These are phyloP conservation scores for Podaxis pistillaris DNA, from an alignment of 768 basidiomycete species.

Conservation along the genomic window DNA sequence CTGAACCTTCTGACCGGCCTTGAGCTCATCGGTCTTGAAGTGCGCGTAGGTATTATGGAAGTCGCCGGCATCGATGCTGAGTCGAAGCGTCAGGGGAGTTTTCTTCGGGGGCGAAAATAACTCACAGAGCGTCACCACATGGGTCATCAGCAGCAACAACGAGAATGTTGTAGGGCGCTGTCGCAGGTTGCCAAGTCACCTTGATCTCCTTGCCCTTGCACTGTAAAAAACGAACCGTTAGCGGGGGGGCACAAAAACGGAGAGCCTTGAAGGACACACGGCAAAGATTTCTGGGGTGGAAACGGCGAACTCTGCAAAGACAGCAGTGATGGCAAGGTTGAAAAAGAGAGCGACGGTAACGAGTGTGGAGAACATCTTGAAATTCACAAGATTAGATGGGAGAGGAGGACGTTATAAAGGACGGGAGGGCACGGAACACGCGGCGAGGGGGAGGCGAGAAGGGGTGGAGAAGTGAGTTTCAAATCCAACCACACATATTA, in stretches of 20 bases:
- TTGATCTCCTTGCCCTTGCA: slow-evolving; percentile 39
- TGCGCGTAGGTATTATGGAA: slow-evolving; percentile 39
- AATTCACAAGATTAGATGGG: slow-evolving; percentile 24
- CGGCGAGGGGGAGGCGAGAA: slow-evolving; percentile 24
- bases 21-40: slow-evolving; percentile 43
- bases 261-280: slow-evolving; percentile 34
- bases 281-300: slow-evolving; percentile 50
- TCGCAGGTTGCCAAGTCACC: slow-evolving; percentile 50
- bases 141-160: slow-evolving; percentile 49
- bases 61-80: slow-evolving; percentile 61
- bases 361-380: slow-evolving; percentile 79
- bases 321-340: slow-evolving; percentile 49
- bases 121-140: slow-evolving; percentile 64
- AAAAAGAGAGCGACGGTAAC: slow-evolving; percentile 69
- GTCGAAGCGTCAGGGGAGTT: not conserved
- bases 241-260: not conserved
- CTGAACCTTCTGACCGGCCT: slow-evolving; percentile 46
- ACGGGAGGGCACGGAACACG: slow-evolving; percentile 19
- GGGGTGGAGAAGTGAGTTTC: slow-evolving; percentile 24
- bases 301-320: slow-evolving; percentile 53
- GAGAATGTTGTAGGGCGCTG: slow-evolving; percentile 57
- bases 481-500: slow-evolving; percentile 13
- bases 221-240: slow-evolving; percentile 32
- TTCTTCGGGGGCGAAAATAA: slow-evolving; percentile 12
- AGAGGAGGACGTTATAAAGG: slow-evolving; percentile 27